phyloP scores from a whole-genome alignment of 805 yeast genomes.

The Cyberlindnera maritima region DNA sequence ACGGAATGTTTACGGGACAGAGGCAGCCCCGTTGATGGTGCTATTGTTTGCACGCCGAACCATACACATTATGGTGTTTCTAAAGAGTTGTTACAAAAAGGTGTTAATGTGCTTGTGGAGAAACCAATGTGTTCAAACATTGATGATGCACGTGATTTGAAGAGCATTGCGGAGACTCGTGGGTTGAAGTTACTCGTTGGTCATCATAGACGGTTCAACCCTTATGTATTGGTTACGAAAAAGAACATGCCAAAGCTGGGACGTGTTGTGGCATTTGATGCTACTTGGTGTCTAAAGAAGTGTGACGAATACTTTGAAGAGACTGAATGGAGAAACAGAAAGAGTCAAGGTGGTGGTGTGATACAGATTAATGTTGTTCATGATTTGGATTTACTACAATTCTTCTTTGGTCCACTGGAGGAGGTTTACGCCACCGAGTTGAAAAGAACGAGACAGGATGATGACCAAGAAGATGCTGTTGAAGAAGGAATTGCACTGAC shows the following conservation, averaged over 20 bases:
- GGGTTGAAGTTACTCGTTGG: slow-evolving; percentile 15
- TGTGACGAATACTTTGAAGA: slow-evolving; percentile 18
- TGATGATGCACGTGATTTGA: slow-evolving; percentile 13
- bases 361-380: slow-evolving; percentile 20
- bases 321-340: slow-evolving; percentile 18
- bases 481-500: slow-evolving; percentile 21
- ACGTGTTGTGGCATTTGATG: slow-evolving; percentile 18
- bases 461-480: slow-evolving; percentile 12
- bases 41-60: slow-evolving; percentile 23
- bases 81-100: slow-evolving; percentile 4
- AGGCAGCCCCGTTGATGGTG: slow-evolving; percentile 14
- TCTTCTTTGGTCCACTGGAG: slow-evolving; percentile 18
- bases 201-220: slow-evolving; percentile 21
- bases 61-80: slow-evolving; percentile 17
- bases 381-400: slow-evolving; percentile 20
- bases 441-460: slow-evolving; percentile 12
- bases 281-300: slow-evolving; percentile 20
- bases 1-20: slow-evolving; percentile 5
- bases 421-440: slow-evolving; percentile 18
- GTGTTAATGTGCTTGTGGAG: slow-evolving; percentile 18
- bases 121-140: slow-evolving; percentile 20
- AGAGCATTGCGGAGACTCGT: slow-evolving; percentile 6
- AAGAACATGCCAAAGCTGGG: slow-evolving; percentile 12
- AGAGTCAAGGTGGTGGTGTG: slow-evolving; percentile 20
- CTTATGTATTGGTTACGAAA: slow-evolving; percentile 19